phyloP scores from a whole-genome alignment of 345 rosid genomes.

The Salix exigua region DNA sequence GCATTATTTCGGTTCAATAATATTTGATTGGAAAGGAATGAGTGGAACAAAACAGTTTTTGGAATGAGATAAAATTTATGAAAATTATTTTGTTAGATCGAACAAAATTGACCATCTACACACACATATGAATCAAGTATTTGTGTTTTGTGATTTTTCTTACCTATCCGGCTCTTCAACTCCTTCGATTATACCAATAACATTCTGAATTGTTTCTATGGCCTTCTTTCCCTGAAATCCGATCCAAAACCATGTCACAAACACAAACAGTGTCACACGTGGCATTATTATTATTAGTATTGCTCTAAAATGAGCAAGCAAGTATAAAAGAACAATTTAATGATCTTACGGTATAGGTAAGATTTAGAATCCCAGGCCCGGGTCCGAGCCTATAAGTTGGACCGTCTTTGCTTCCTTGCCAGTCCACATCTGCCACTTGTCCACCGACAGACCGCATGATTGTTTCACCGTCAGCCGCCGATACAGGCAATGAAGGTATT shows the following conservation, averaged over 20 bases:
- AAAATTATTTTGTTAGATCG: too few relatives aligned
- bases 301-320: too few relatives aligned
- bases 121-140: too few relatives aligned
- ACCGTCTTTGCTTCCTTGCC: constrained; percentile 63
- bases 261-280: too few relatives aligned
- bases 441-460: constrained; percentile 56
- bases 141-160: constrained; percentile 1
- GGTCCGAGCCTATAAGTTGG: constrained; percentile 66
- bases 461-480: constrained; percentile 61
- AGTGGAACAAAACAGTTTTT: too few relatives aligned
- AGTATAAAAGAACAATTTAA: background rate
- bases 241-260: background rate
- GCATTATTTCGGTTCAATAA: too few relatives aligned
- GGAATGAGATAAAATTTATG: too few relatives aligned
- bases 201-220: constrained; percentile 66
- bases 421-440: constrained; percentile 42
- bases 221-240: constrained; percentile 55
- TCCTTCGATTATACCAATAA: constrained; percentile 74
- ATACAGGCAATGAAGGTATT: constrained; percentile 77
- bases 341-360: constrained; percentile 54
- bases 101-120: too few relatives aligned
- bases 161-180: constrained; percentile 81
- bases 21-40: too few relatives aligned
- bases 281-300: too few relatives aligned
- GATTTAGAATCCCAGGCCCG: constrained; percentile 64